Base-by-base conservation (phyloP, 306 rosid species). In the Hylodesmum podocarpum region DNA sequence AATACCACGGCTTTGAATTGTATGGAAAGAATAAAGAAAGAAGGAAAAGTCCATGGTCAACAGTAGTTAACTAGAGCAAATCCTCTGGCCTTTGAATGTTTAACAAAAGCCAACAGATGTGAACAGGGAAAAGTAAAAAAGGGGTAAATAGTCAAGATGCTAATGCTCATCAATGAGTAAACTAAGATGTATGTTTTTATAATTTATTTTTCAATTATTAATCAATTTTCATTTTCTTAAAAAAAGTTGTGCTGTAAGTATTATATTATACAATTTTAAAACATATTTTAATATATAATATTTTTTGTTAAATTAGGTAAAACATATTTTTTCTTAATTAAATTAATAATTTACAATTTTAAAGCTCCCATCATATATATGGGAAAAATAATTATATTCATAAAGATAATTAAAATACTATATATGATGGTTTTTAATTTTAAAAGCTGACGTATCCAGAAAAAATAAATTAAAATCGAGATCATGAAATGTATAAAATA, bases 1-100 rank as follows among this genome's bases (percentile, higher is more conserved):
- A 28, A 5, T 44, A 16, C 16, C 69, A 29, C 14, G 25, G 46
- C 34, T 77, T 54, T 57, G 34, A 59, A 43, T 27, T 29, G 36
- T 8, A 75, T 33, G 12, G 1, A 34, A 16, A 34, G 16, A 63
- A 34, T 10, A 63, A 9, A 47, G 3, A 1, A 37, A 37, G 10
- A 4, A 14, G 43, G 10, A 2, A 24, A 64, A 21, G 53, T 73
- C 76, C 33, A 67, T 39, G 34, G 66, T 75, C 81, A 81, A 68
- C 68, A 75, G 51, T 68, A 37, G 49, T 2, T 46, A 46, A 34
- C 80, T 58, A 25, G 66, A 55, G 39, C 53, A 58, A 53, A 41
- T 4, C 22, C 6, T 18, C 25, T 31, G 50, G 4, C 27, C 27
- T 39, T 19, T 29, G 3, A 14, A 33, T 21, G 18, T 28, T 62